A percentile compares a stretch with the other conserved stretches of the same genome.
Conservation (phyloP, 495 filamentous ascomycete genomes). For the Tuber borchii region DNA sequence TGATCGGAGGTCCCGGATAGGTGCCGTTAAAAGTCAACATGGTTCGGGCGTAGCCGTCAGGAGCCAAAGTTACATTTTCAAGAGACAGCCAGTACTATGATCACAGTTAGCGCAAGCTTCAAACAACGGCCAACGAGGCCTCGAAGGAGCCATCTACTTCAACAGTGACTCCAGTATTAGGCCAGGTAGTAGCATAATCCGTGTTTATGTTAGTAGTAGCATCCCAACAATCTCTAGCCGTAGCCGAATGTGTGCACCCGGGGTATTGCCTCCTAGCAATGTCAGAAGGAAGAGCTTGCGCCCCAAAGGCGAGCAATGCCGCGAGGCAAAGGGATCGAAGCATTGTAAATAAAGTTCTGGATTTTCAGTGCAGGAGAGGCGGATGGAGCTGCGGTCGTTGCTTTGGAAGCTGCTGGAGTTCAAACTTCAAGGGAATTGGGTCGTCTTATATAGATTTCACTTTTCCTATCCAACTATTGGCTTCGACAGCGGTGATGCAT, state of each 20-base stretch:
- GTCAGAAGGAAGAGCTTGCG: conserved; percentile 11
- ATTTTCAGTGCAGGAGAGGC: background rate
- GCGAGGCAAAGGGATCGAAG: background rate
- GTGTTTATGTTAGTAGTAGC: conserved; percentile 51
- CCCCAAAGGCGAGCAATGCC: conserved; percentile 14
- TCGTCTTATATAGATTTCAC: background rate
- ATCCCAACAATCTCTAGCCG: conserved; percentile 44
- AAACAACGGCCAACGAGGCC: background rate
- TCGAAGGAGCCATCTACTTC: conserved; percentile 32
- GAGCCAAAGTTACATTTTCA: conserved; percentile 44
- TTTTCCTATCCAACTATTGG: background rate
- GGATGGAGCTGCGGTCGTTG: background rate
- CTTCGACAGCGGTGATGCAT: background rate
- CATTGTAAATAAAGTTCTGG: background rate
- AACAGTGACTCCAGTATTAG: conserved; percentile 48
- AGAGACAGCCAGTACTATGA: conserved; percentile 46
- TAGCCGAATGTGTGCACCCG: conserved; percentile 43
- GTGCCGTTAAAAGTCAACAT: conserved; percentile 54
- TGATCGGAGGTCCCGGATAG: conserved; percentile 53
- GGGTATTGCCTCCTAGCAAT: background rate
- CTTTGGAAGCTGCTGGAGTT: background rate
- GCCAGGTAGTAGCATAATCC: conserved; percentile 49
- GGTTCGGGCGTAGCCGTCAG: conserved; percentile 51
- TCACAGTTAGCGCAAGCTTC: conserved; percentile 3
- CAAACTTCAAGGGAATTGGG: background rate